phyloP scores from a whole-genome alignment of 345 rosid species.

The Corymbia maculata region DNA sequence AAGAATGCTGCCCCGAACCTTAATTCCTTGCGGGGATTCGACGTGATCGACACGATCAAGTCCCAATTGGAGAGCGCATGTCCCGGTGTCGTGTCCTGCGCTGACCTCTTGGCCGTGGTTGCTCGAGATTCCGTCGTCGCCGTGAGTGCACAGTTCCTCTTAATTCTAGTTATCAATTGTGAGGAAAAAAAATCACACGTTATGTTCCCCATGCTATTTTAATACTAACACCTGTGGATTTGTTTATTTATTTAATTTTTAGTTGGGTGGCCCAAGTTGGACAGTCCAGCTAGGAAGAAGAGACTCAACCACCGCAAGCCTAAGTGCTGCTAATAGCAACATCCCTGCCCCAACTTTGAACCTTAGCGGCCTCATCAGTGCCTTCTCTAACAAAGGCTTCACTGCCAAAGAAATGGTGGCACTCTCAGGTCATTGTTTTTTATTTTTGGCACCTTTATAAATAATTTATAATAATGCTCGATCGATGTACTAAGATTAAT shows the following conservation, averaged over 20 bases:
- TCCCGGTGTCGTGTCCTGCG: conserved; percentile 12
- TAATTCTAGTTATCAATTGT: neutral
- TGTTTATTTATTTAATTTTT: neutral
- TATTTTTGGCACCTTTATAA: neutral
- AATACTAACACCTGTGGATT: neutral
- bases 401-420: conserved; percentile 47
- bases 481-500: neutral
- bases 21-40: conserved; percentile 16
- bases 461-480: neutral
- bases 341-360: conserved; percentile 23
- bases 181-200: neutral
- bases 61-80: conserved; percentile 11
- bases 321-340: conserved; percentile 8
- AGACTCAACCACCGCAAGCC: conserved; percentile 48
- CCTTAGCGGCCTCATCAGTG: conserved; percentile 26
- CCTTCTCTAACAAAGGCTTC: conserved; percentile 44
- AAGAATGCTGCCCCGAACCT: conserved; percentile 1
- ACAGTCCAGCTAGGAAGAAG: conserved; percentile 42
- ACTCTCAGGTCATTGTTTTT: conserved; percentile 28
- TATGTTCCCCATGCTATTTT: neutral
- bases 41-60: conserved; percentile 16
- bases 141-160: neutral
- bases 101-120: conserved; percentile 16
- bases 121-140: conserved; percentile 20
- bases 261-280: conserved; percentile 52